Conservation (phyloP, 129 eudicot genomes). For the carrot (Daucus carota) region DH1_v3.0 NC_030383.2:61179501-61180000, state of each 20-base stretch:
- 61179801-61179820: neutral
- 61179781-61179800: neutral
- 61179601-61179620: neutral
- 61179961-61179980: slow-evolving; percentile 11
- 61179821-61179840: neutral
- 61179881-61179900: slow-evolving; percentile 6
- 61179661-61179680: slow-evolving; percentile 11
- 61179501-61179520: neutral
- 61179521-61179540: slow-evolving; percentile 1
- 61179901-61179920: slow-evolving; percentile 20
- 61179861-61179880: slow-evolving; percentile 13
- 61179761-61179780: slow-evolving; percentile 11
- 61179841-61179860: slow-evolving; percentile 4
- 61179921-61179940: slow-evolving; percentile 7
- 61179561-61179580: slow-evolving; percentile 5
- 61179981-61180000: neutral
- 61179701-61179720: slow-evolving; percentile 10
- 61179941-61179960: slow-evolving; percentile 11
- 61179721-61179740: slow-evolving; percentile 12
- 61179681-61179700: neutral
- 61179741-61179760: slow-evolving; percentile 13
- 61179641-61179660: slow-evolving; percentile 2
- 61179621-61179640: slow-evolving; percentile 7
- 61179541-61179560: slow-evolving; percentile 8
- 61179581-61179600: slow-evolving; percentile 8